Evolutionary conservation across 768 basidiomycete genomes (phyloP), one percentile per base, ranked within the genome.

Genomic region (Thelephora ganbajun): DNA sequence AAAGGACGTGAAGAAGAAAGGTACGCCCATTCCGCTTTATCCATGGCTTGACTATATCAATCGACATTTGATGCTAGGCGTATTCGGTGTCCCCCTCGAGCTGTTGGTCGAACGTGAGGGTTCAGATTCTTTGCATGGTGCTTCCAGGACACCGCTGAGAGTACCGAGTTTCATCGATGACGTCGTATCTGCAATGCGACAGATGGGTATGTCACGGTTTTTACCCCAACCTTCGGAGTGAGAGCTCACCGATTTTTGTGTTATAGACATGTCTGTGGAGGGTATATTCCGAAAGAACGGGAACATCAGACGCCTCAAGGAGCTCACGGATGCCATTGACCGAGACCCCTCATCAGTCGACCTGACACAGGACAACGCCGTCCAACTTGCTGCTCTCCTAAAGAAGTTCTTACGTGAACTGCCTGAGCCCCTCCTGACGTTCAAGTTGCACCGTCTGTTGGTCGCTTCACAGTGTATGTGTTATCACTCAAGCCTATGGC

Each of bases 261-360:
- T 35, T 43, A 7, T 43, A 98, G 96, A 99, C 67, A 92, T 99
- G 89, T 98, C 96, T 7, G 74, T 99, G 35, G 96, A 98, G 66
- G 96, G 96, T 49, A 94, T 99, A 54, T 99, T 99, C 74, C 78
- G 96, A 48, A 92, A 93, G 69, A 96, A 93, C 58, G 96, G 96
- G 46, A 98, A 98, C 61, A 98, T 98, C 59, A 77, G 91, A 46
- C 79, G 91, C 50, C 70, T 97, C 51, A 89, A 88, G 59, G 88
- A 93, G 56, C 72, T 96, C 33, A 83, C 84, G 11, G 94, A 97
- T 50, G 78, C 86, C 4, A 85, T 98, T 48, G 96, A 99, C 59
- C 83, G 88, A n/a, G 94, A 98, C 62, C 78, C 91, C 0, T 76
- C 79, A 1, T 81, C 86, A 2, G 93, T 98, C 49, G 94, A 96